Evolutionary conservation across 2,329 filamentous ascomycete species (phyloP).

Genomic region (Aspergillus proliferans): DNA sequence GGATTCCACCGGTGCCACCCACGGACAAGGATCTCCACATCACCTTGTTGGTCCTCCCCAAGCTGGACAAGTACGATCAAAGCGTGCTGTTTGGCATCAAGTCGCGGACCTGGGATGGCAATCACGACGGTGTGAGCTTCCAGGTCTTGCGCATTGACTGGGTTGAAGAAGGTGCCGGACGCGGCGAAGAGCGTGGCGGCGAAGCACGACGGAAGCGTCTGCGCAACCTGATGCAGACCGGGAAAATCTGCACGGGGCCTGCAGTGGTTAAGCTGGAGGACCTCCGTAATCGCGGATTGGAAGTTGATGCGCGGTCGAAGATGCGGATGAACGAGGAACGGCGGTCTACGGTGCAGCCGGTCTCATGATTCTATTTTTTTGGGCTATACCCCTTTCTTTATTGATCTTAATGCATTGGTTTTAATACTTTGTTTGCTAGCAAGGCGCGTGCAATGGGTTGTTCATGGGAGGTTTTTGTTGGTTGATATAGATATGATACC

Average conservation of each 20-base stretch:
- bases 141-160: conserved; percentile 76
- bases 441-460: conserved; percentile 11
- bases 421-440: conserved; percentile 11
- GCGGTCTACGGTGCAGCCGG: conserved; percentile 24
- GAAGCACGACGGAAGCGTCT: conserved; percentile 46
- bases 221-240: conserved; percentile 37
- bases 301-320: conserved; percentile 17
- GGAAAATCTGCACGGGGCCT: conserved; percentile 37
- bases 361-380: conserved; percentile 18
- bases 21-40: conserved; percentile 75
- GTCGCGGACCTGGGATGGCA: conserved; percentile 69
- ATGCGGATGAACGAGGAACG: conserved; percentile 20
- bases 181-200: conserved; percentile 42
- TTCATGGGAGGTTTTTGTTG: not conserved
- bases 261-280: conserved; percentile 30
- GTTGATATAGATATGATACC: not conserved
- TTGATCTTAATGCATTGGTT: not conserved
- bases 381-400: not conserved
- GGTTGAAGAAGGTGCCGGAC: conserved; percentile 63
- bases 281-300: conserved; percentile 25
- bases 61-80: conserved; percentile 67
- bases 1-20: conserved; percentile 46
- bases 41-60: conserved; percentile 74
- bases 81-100: conserved; percentile 73
- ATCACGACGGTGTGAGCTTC: conserved; percentile 84